Conservation (phyloP, 2,329 filamentous ascomycete genomes). For the Verticillium dahliae region DNA sequence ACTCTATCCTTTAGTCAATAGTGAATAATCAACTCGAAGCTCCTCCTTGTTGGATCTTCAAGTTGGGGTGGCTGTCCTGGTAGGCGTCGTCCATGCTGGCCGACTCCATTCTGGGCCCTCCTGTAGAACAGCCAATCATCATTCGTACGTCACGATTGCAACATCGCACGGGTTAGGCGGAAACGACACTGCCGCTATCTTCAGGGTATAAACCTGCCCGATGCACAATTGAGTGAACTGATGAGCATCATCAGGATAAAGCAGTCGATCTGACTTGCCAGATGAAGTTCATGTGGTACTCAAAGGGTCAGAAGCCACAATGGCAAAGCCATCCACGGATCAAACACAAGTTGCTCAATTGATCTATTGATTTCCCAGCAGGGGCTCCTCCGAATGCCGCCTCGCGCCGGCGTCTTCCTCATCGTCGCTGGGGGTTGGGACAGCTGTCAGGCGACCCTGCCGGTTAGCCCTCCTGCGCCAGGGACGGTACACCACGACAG, state of each 20-base stretch:
- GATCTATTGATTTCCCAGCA: neutral
- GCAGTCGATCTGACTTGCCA: no score
- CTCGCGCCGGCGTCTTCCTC: neutral
- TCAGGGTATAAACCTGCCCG: no score
- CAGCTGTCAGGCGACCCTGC: slow-evolving; percentile 6
- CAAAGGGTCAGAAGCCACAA: no score
- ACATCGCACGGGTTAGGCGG: neutral
- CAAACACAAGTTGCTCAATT: no score
- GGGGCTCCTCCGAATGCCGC: neutral
- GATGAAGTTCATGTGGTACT: no score
- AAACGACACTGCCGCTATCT: neutral
- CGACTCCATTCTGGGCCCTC: neutral
- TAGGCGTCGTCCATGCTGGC: neutral
- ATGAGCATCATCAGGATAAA: no score
- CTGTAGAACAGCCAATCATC: neutral
- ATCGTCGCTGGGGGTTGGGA: slow-evolving; percentile 1
- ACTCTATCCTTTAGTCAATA: no score
- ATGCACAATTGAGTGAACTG: no score
- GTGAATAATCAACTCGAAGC: no score
- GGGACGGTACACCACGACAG: slow-evolving; percentile 69
- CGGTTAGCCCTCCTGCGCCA: slow-evolving; percentile 57
- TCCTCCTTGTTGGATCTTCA: no score
- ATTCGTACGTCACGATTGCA: neutral
- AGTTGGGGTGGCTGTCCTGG: no score
- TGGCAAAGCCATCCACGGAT: no score